Conservation (phyloP, 345 rosid species). For the Ceriops tagal region DNA sequence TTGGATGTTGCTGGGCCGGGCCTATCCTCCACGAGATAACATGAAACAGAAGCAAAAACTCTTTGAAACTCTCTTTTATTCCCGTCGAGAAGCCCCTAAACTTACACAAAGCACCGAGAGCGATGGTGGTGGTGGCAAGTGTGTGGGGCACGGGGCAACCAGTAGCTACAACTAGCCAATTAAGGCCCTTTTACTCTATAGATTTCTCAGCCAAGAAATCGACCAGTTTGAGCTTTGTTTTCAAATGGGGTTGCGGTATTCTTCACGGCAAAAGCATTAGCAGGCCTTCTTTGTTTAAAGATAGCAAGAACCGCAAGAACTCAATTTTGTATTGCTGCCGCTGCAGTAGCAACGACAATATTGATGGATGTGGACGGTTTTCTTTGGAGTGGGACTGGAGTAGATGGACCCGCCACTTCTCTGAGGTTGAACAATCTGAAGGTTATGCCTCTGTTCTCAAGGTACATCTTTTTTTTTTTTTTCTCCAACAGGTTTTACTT, state of each 20-base stretch:
- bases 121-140: constrained; percentile 40
- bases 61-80: too few relatives aligned
- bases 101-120: background rate
- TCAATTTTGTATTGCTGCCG: constrained; percentile 34
- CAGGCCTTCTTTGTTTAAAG: background rate
- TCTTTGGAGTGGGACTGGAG: constrained; percentile 81
- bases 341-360: constrained; percentile 29
- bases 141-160: constrained; percentile 39
- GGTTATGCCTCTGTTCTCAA: constrained; percentile 72
- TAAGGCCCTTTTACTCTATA: constrained; percentile 25
- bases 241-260: constrained; percentile 25
- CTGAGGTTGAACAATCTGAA: constrained; percentile 75
- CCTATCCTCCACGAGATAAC: background rate
- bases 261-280: background rate
- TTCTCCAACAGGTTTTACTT: background rate
- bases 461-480: constrained; percentile 32
- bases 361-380: constrained; percentile 23
- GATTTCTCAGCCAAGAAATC: constrained; percentile 38
- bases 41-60: background rate
- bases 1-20: background rate
- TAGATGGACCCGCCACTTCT: constrained; percentile 84
- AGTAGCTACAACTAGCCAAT: constrained; percentile 34
- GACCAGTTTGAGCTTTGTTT: constrained; percentile 28
- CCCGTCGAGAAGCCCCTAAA: background rate
- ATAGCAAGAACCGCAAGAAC: constrained; percentile 24